phyloP scores from a whole-genome alignment of 371 early-diverging fungal species.

The Cokeromyces recurvatus region DNA sequence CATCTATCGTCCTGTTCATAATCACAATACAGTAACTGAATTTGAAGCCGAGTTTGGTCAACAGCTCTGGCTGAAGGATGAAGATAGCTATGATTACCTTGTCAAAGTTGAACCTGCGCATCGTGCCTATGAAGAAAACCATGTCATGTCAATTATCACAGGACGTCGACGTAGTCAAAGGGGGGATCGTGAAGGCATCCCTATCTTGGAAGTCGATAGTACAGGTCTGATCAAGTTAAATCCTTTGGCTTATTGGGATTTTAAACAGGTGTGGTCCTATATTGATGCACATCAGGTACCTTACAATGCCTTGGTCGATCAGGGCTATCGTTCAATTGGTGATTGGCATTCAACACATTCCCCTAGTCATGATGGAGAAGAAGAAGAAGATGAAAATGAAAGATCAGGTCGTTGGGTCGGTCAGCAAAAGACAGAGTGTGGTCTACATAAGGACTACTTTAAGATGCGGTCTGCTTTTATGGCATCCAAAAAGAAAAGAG shows the following conservation, averaged over 20 bases:
- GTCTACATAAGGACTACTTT: conserved; percentile 93
- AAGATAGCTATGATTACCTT: conserved; percentile 81
- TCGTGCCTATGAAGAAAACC: conserved; percentile 75
- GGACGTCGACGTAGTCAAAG: conserved; percentile 89
- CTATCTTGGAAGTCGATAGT: conserved; percentile 79
- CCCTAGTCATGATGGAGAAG: conserved; percentile 57
- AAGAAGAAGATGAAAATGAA: conserved; percentile 80
- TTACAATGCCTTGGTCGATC: conserved; percentile 83
- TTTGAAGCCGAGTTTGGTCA: conserved; percentile 73
- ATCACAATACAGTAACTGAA: conserved; percentile 52
- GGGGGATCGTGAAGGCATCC: conserved; percentile 74
- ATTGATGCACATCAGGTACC: conserved; percentile 84
- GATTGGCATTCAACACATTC: conserved; percentile 91
- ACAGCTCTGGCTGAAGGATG: conserved; percentile 77
- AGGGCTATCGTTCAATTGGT: conserved; percentile 90
- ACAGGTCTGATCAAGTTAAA: conserved; percentile 86
- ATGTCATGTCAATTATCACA: conserved; percentile 78
- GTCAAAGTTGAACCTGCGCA: conserved; percentile 93
- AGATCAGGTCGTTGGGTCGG: conserved; percentile 91
- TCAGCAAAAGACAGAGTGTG: conserved; percentile 89
- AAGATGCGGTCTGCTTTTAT: conserved; percentile 75
- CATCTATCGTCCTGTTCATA: conserved; percentile 63
- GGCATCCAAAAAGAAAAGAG: conserved; percentile 45
- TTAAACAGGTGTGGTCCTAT: conserved; percentile 82
- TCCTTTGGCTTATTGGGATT: conserved; percentile 87